Evolutionary conservation across 1,284 basidiomycete species (phyloP).

Genomic region (Rhodotorula sp.): DNA sequence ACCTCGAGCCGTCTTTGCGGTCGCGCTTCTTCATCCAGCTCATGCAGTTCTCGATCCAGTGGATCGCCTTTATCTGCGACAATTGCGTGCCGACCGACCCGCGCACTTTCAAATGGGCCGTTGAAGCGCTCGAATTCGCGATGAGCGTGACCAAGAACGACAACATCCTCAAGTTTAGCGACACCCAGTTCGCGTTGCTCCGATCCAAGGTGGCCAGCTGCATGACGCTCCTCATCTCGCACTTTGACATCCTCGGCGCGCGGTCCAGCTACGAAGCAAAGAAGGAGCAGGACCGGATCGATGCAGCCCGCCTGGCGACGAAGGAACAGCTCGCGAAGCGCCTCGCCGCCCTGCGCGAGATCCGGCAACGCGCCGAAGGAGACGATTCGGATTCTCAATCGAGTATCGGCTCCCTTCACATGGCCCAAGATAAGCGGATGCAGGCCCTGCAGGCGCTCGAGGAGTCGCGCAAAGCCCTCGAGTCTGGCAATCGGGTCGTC

Average conservation of each 20-base stretch:
- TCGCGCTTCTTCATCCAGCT: slow-evolving; percentile 76
- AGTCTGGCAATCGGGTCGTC: slow-evolving; percentile 68
- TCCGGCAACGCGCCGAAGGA: slow-evolving; percentile 52
- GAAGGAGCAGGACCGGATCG: slow-evolving; percentile 78
- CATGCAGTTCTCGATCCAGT: slow-evolving; percentile 85
- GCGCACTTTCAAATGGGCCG: slow-evolving; percentile 97
- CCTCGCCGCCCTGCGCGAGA: slow-evolving; percentile 33
- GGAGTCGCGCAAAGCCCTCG: slow-evolving; percentile 59
- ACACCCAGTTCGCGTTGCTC: slow-evolving; percentile 83
- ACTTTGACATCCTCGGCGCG: slow-evolving; percentile 97
- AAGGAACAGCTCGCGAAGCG: slow-evolving; percentile 51
- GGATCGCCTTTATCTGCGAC: slow-evolving; percentile 98
- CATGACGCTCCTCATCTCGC: slow-evolving; percentile 92
- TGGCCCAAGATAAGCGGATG: slow-evolving; percentile 37
- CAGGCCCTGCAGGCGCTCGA: slow-evolving; percentile 56
- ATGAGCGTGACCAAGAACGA: slow-evolving; percentile 84
- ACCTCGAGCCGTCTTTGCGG: slow-evolving; percentile 72
- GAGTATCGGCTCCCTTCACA: slow-evolving; percentile 32
- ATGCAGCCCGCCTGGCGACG: slow-evolving; percentile 56
- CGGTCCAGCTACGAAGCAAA: slow-evolving; percentile 83
- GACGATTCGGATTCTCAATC: slow-evolving; percentile 17
- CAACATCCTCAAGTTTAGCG: slow-evolving; percentile 83
- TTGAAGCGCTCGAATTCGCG: slow-evolving; percentile 92
- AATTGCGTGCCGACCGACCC: slow-evolving; percentile 95
- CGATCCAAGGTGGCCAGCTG: slow-evolving; percentile 91